Evolutionary conservation across 257 asterid genomes (phyloP), one percentile per base, ranked within the genome.

Genomic region (Petunia axillaris): DNA sequence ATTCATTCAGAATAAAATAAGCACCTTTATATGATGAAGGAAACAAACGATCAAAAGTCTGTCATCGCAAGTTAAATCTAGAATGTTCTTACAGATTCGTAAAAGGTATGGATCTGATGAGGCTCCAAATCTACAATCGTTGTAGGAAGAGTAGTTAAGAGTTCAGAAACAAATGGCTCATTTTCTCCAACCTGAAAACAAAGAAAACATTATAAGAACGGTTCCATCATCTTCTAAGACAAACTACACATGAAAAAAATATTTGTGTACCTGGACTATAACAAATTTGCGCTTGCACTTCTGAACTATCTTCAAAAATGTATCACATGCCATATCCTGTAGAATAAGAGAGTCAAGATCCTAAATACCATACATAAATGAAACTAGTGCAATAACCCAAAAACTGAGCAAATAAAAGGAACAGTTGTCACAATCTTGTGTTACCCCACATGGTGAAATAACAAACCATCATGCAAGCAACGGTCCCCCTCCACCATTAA

Each of bases 241-340:
- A 52, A 52, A 2, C 11, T 4, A 52, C 11, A 52, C 4, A 52
- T 52, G 57, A 8, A 8, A 13, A 15, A 8, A 52, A 52, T 8
- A 52, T 52, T 52, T 16, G 36, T 52, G n/a, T 79, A 85, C 99
- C 98, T 94, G 99, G 36, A 89, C 85, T 58, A 91, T 78, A 43
- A 96, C 99, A 85, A 96, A 96, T 87, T 96, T 96, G 48, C 99
- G 95, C 85, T 88, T 96, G 97, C 99, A 96, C 87, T 94, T 96
- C 91, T 96, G 98, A 82, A 96, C 99, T 80, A 96, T 96, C 85
- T 96, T 96, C 91, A 96, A 86, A 89, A 96, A 94, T 5, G 99
- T 96, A 81, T 96, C 99, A 41, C 99, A 94, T 6, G 99, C 99
- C 98, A 96, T 96, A 86, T 96, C 99, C 99, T 96, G 81, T 76